phyloP scores from a whole-genome alignment of 2,329 filamentous ascomycete species.

The Colletotrichum orchidophilum region DNA sequence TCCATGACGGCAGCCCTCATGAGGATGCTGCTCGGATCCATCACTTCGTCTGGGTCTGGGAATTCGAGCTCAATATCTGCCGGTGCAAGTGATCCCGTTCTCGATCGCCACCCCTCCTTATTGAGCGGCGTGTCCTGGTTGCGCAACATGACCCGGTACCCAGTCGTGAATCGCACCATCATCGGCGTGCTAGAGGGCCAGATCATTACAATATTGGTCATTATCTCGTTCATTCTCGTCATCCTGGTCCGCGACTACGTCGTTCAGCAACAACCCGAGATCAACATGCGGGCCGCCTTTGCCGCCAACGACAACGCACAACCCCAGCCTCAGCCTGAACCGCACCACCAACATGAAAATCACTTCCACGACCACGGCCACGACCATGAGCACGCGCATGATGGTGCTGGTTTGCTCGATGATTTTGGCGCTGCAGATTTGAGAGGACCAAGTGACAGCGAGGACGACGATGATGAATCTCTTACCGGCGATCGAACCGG shows the following conservation, averaged over 20 bases:
- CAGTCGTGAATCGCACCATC: conserved; percentile 78
- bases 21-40: conserved; percentile 40
- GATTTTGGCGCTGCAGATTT: conserved; percentile 1
- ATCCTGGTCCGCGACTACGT: conserved; percentile 98
- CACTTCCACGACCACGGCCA: conserved; percentile 19
- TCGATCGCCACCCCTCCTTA: conserved; percentile 51
- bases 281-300: conserved; percentile 80
- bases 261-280: conserved; percentile 94
- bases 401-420: neutral
- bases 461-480: conserved; percentile 18
- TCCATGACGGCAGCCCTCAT: conserved; percentile 46
- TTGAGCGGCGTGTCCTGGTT: conserved; percentile 67
- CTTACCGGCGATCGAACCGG: neutral
- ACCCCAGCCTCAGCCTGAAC: conserved; percentile 4
- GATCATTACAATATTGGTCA: conserved; percentile 90
- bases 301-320: conserved; percentile 28
- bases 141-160: conserved; percentile 72
- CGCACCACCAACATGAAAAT: conserved; percentile 7
- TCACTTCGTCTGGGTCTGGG: conserved; percentile 36
- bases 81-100: conserved; percentile 29
- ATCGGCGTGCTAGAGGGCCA: conserved; percentile 91
- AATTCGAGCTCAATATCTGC: conserved; percentile 5
- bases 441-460: conserved; percentile 13
- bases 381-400: conserved; percentile 19
- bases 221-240: conserved; percentile 94